Conservation (phyloP, 495 filamentous ascomycete species). For the Penicillium paradoxum region DNA sequence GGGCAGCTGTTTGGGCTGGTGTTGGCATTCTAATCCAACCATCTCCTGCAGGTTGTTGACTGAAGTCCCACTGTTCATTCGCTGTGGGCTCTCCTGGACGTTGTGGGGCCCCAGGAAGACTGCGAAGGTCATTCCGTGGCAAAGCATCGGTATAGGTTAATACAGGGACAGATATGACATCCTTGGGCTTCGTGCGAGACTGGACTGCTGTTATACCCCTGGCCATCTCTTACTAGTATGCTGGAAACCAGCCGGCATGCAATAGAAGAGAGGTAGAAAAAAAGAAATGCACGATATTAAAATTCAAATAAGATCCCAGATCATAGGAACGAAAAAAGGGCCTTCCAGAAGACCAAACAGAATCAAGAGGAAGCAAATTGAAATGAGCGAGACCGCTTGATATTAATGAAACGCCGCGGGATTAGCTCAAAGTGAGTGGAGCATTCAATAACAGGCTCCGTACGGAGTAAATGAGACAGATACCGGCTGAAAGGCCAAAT, state of each 20-base stretch:
- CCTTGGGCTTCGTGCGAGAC: conserved; percentile 22
- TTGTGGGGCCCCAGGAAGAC: conserved; percentile 8
- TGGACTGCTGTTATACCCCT: conserved; percentile 28
- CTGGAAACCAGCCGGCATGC: not conserved
- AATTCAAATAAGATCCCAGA: conserved; percentile 12
- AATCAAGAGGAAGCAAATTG: conserved; percentile 12
- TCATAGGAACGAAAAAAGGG: conserved; percentile 28
- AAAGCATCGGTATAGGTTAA: conserved; percentile 33
- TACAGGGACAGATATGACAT: conserved; percentile 31
- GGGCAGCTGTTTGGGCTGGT: conserved; percentile 5
- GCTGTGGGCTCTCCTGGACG: conserved; percentile 6
- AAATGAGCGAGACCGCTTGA: not conserved
- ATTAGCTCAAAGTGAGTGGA: conserved; percentile 18
- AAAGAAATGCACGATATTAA: not conserved
- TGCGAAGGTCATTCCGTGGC: conserved; percentile 30
- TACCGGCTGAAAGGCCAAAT: not conserved
- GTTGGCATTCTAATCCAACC: conserved; percentile 17
- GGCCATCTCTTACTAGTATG: conserved; percentile 20
- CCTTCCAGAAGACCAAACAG: conserved; percentile 45
- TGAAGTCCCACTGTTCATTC: conserved; percentile 17
- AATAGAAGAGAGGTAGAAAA: not conserved
- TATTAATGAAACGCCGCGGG: conserved; percentile 11
- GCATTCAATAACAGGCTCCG: conserved; percentile 14
- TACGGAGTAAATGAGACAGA: conserved; percentile 25
- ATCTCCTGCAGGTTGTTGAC: conserved; percentile 22